Base-by-base conservation (phyloP, 176 grass and related monocot species). In the Puccinellia tenuiflora region DNA sequence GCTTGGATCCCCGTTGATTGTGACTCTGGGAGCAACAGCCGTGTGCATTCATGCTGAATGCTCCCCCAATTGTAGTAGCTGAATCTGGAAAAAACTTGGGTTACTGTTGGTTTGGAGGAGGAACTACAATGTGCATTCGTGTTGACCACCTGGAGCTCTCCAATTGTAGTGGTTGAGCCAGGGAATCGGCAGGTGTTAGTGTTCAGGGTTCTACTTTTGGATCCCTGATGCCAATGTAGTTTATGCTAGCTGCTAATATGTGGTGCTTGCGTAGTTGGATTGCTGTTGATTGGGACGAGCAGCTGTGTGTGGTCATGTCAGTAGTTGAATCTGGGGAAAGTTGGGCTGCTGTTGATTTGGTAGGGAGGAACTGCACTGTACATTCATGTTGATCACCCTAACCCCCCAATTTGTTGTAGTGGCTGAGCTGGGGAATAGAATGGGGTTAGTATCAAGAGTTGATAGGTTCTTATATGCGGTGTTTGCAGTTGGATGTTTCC, bases 121-220 rank as follows among this genome's bases (percentile, higher is more conserved):
- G 3, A 20, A 43, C 38, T 42, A 0, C 21, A 40, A 10, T 22
- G 10, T 1, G 37, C 5, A 7, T 24, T 40, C 0, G 2, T 42
- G 5, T 0, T 15, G 17, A 24, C 0, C 38, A n/a, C 21, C 0
- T 5, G 0, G 21, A 14, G 0, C 30, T 1, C 18, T 1, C 33
- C 7, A 35, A 1, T 65, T 34, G 3, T 16, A 5, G 17, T n/a
- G 33, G 1, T 13, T 42, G 0, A 7, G 66, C 21, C 24, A 11
- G 37, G 5, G 1, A 69, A 3, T 69, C 2, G 37, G 3, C 11
- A 1, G 0, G 2, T 21, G 13, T 35, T 30, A 31, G 16, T 29
- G 42, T 3, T 0, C 45, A 39, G 31, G 3, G 20, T 31, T 8
- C 10, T 2, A 1, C 15, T 54, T 68, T 7, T 46, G 3, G 25